Percentiles rank a stretch among this genome's conserved stretches.
Conservation (phyloP, 495 filamentous ascomycete genomes). For the Haplographium delicatum region DNA sequence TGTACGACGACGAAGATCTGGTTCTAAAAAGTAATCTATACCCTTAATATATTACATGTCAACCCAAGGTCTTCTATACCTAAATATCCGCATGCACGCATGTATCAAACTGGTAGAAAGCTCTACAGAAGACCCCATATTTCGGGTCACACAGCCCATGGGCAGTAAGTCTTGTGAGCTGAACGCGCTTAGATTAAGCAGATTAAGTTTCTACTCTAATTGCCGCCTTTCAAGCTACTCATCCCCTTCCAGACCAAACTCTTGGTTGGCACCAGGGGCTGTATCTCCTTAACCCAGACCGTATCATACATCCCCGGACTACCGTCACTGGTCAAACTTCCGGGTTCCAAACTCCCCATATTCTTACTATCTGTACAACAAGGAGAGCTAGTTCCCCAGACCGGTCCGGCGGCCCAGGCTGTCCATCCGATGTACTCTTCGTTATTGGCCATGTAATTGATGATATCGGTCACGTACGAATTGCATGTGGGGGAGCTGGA, state of each 20-base stretch:
- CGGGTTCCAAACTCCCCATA: conserved; percentile 42
- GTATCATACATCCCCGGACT: conserved; percentile 40
- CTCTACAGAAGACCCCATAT: too few relatives aligned
- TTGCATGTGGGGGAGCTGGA: conserved; percentile 41
- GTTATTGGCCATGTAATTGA: conserved; percentile 45
- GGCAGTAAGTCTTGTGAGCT: too few relatives aligned
- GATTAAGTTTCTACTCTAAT: too few relatives aligned
- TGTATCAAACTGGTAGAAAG: too few relatives aligned
- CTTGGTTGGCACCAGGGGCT: conserved; percentile 34
- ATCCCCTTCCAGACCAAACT: not conserved
- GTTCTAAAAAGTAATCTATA: too few relatives aligned
- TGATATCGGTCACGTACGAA: conserved; percentile 34
- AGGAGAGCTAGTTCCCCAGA: conserved; percentile 42
- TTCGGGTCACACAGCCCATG: too few relatives aligned
- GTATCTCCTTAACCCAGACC: conserved; percentile 37
- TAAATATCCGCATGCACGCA: too few relatives aligned
- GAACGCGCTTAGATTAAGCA: too few relatives aligned
- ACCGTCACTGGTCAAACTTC: conserved; percentile 39
- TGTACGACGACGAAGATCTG: too few relatives aligned
- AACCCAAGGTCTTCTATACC: too few relatives aligned
- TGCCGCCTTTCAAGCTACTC: too few relatives aligned
- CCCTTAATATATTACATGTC: too few relatives aligned
- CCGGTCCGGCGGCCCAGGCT: conserved; percentile 47
- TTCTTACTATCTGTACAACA: conserved; percentile 42
- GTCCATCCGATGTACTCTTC: conserved; percentile 49